These are phyloP conservation scores for Hansenula anomala DNA, from an alignment of 1,139 yeast genomes.

Conservation along the genomic window DNA sequence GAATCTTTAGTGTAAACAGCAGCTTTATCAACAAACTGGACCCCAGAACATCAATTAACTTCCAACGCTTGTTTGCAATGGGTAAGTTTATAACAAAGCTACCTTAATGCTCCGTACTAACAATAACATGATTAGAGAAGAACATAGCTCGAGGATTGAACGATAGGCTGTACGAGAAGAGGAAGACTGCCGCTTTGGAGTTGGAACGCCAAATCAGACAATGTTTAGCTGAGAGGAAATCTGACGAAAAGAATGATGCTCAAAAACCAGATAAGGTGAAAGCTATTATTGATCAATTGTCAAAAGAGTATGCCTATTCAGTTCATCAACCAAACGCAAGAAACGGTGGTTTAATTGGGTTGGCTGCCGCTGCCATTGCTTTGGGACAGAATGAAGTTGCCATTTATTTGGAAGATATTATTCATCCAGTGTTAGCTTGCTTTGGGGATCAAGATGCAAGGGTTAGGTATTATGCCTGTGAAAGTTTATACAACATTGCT, in stretches of 20 bases:
- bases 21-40: background rate
- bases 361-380: slow-evolving; percentile 78
- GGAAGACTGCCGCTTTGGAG: slow-evolving; percentile 92
- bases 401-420: slow-evolving; percentile 73
- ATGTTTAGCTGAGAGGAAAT: slow-evolving; percentile 56
- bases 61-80: background rate
- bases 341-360: slow-evolving; percentile 71
- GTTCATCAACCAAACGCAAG: slow-evolving; percentile 74
- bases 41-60: background rate
- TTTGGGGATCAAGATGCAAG: slow-evolving; percentile 96
- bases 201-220: slow-evolving; percentile 77
- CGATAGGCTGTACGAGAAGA: slow-evolving; percentile 88
- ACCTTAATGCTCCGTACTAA: background rate
- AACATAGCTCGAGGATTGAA: slow-evolving; percentile 77
- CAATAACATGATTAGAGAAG: slow-evolving; percentile 40
- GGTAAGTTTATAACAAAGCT: background rate
- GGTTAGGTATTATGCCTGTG: slow-evolving; percentile 96
- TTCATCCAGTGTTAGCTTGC: slow-evolving; percentile 92
- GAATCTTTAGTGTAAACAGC: background rate
- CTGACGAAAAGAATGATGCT: background rate
- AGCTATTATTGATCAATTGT: slow-evolving; percentile 59
- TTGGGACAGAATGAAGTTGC: slow-evolving; percentile 69
- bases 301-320: slow-evolving; percentile 69
- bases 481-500: slow-evolving; percentile 91
- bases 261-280: slow-evolving; percentile 56